A percentile compares a stretch with the other conserved stretches of the same genome.
phyloP scores from a whole-genome alignment of 805 yeast species.

The Candida saitoana region DNA sequence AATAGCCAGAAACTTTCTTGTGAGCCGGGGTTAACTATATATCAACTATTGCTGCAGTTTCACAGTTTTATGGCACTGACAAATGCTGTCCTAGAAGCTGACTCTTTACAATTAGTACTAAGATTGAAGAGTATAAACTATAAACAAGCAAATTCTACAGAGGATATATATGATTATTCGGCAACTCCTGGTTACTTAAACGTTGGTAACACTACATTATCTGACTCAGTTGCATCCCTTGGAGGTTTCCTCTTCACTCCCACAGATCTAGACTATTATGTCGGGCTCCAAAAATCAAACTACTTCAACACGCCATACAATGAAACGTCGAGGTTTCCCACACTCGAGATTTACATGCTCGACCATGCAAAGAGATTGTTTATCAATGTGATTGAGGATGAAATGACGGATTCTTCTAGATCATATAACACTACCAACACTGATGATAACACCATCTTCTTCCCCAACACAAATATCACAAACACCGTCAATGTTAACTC shows the following conservation, averaged over 20 bases:
- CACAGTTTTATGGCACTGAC: constrained; percentile 18
- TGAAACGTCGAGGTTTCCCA: constrained; percentile 21
- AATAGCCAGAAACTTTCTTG: constrained; percentile 22
- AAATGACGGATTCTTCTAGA: constrained; percentile 12
- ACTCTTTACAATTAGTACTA: constrained; percentile 25
- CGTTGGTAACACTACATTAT: constrained; percentile 28
- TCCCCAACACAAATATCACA: constrained; percentile 3
- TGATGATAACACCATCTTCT: constrained; percentile 17
- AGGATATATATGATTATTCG: constrained; percentile 4
- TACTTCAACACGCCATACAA: constrained; percentile 17
- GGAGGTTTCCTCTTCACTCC: constrained; percentile 26
- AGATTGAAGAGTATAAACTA: constrained; percentile 9
- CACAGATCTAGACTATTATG: constrained; percentile 14
- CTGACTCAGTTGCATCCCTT: constrained; percentile 18
- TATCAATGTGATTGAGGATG: constrained; percentile 22
- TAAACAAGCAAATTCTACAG: constrained; percentile 6
- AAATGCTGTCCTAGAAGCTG: constrained; percentile 32
- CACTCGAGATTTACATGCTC: constrained; percentile 23
- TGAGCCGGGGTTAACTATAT: constrained; percentile 23
- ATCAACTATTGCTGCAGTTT: constrained; percentile 18
- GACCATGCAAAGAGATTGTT: constrained; percentile 24
- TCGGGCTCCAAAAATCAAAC: background rate
- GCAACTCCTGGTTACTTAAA: constrained; percentile 6
- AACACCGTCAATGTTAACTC: constrained; percentile 12
- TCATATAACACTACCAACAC: constrained; percentile 19